A percentile compares a stretch with the other conserved stretches of the same genome.
phyloP scores from a whole-genome alignment of 2,329 filamentous ascomycete species.

The Delphinella strobiligena region DNA sequence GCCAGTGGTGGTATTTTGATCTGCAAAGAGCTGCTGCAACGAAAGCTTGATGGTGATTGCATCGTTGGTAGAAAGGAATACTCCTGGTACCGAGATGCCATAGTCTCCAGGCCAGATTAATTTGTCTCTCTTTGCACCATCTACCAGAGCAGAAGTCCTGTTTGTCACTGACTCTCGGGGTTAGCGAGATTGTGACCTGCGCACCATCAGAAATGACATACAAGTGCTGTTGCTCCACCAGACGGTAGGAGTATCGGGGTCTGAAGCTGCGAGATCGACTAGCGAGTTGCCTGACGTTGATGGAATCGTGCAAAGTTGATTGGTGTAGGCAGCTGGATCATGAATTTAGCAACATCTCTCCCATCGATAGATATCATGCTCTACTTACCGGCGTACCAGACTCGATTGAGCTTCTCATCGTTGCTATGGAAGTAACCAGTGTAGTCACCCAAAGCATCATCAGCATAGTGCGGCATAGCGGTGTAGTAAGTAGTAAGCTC shows the following conservation, averaged over 20 bases:
- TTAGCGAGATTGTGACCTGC: too few relatives aligned
- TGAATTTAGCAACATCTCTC: not conserved
- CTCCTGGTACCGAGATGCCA: slow-evolving; percentile 42
- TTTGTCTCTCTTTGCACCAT: slow-evolving; percentile 48
- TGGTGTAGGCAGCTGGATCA: slow-evolving; percentile 3
- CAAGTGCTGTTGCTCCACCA: slow-evolving; percentile 31
- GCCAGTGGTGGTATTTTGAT: slow-evolving; percentile 16
- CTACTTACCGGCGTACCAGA: slow-evolving; percentile 30
- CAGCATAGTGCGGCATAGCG: slow-evolving; percentile 30
- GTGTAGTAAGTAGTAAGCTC: slow-evolving; percentile 31
- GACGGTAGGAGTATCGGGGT: slow-evolving; percentile 15
- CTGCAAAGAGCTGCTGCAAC: slow-evolving; percentile 17
- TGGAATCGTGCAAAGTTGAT: slow-evolving; percentile 8
- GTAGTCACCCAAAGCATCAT: slow-evolving; percentile 14
- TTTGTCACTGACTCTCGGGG: too few relatives aligned
- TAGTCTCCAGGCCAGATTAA: slow-evolving; percentile 53
- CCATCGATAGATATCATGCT: not conserved
- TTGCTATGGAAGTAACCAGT: slow-evolving; percentile 30
- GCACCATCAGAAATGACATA: too few relatives aligned
- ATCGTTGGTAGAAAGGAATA: slow-evolving; percentile 42
- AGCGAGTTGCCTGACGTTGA: slow-evolving; percentile 22
- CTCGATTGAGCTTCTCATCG: slow-evolving; percentile 30
- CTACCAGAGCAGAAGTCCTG: slow-evolving; percentile 26
- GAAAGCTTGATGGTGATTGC: slow-evolving; percentile 11
- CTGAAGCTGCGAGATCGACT: slow-evolving; percentile 17